phyloP scores from a whole-genome alignment of 805 yeast genomes.

The Barnettozyma siamensis region DNA sequence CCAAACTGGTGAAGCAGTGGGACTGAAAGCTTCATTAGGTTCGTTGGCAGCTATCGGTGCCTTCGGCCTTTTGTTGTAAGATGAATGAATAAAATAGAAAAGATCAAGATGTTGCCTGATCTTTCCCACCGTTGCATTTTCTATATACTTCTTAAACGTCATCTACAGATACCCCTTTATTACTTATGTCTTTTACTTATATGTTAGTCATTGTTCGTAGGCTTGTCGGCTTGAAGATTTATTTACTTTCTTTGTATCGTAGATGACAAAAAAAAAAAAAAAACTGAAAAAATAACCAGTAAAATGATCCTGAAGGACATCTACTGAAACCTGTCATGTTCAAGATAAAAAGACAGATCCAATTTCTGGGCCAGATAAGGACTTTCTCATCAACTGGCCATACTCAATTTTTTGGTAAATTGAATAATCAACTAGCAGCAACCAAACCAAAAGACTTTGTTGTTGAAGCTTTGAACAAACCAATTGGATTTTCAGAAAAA shows the following conservation, averaged over 20 bases:
- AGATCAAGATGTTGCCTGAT: neutral
- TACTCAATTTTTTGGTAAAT: conserved; percentile 24
- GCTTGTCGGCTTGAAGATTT: too few species aligned
- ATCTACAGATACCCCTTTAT: neutral
- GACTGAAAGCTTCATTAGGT: conserved; percentile 33
- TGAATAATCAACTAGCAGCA: conserved; percentile 30
- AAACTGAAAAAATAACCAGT: neutral
- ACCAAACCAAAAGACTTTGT: conserved; percentile 33
- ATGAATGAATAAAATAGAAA: neutral
- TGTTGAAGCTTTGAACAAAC: conserved; percentile 33
- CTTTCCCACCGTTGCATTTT: neutral
- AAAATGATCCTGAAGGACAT: too few species aligned
- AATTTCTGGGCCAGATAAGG: conserved; percentile 1
- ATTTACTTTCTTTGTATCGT: too few species aligned
- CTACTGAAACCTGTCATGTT: too few species aligned
- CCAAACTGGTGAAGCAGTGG: conserved; percentile 25
- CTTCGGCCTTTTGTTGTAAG: conserved; percentile 14
- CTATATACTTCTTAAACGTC: neutral
- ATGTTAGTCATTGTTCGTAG: too few species aligned
- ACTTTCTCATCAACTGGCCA: conserved; percentile 9
- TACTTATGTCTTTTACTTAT: too few species aligned
- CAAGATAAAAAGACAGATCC: too few species aligned
- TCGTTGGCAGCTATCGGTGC: conserved; percentile 36
- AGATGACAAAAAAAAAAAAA: too few species aligned
- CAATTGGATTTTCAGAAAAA: conserved; percentile 38